These are phyloP conservation scores for Trichosanthes truncata DNA, from an alignment of 306 rosid species.

Conservation along the genomic window DNA sequence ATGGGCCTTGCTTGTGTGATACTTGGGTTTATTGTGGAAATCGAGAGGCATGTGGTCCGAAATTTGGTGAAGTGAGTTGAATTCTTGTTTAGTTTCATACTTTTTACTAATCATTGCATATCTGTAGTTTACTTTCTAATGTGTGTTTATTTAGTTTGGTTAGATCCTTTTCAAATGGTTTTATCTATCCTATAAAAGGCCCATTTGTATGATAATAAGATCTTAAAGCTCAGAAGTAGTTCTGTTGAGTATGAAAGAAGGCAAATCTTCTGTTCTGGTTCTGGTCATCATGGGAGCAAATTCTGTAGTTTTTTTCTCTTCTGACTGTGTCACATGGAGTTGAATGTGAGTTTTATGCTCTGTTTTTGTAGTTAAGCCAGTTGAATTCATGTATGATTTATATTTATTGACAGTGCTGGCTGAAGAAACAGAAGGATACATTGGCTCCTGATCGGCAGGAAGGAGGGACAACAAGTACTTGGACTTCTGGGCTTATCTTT, in stretches of 20 bases:
- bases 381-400: not conserved
- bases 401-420: slow-evolving; percentile 67
- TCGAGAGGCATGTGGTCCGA: slow-evolving; percentile 56
- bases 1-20: slow-evolving; percentile 90
- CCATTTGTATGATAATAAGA: not conserved
- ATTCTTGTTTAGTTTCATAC: not conserved
- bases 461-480: slow-evolving; percentile 29
- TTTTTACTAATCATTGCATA: not conserved
- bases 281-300: not conserved
- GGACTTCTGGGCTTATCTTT: slow-evolving; percentile 95
- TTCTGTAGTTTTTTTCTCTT: not conserved
- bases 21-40: slow-evolving; percentile 85
- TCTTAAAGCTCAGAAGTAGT: not conserved
- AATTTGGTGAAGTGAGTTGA: slow-evolving; percentile 66
- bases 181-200: not conserved
- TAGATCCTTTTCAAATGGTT: not conserved
- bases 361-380: slow-evolving; percentile 1
- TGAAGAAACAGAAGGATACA: slow-evolving; percentile 89
- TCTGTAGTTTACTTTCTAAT: not conserved
- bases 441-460: slow-evolving; percentile 63
- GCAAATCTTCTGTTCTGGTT: not conserved
- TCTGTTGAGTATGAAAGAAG: not conserved
- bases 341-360: not conserved
- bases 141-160: not conserved
- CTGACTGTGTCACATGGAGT: not conserved